These are phyloP conservation scores for Collybia sp. DNA, from an alignment of 768 basidiomycete genomes.

Conservation along the genomic window DNA sequence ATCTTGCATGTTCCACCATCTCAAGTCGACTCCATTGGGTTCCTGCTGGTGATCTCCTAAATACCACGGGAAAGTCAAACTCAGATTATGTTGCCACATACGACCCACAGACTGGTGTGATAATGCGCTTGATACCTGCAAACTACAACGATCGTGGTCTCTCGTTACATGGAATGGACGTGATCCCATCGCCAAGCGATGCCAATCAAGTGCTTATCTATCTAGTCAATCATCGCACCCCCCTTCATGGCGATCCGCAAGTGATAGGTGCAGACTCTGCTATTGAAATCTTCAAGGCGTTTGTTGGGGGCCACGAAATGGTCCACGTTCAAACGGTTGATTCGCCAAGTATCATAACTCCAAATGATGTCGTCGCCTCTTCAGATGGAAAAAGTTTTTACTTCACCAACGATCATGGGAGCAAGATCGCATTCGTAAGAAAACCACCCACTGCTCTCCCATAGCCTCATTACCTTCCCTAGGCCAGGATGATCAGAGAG, in stretches of 20 bases:
- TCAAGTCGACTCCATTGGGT: slow-evolving; percentile 46
- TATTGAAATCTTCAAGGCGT: slow-evolving; percentile 65
- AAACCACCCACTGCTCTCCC: too few species aligned
- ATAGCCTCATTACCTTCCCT: too few species aligned
- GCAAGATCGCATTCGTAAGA: slow-evolving; percentile 47
- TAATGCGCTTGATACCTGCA: slow-evolving; percentile 40
- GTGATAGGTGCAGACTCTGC: slow-evolving; percentile 64
- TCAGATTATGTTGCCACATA: slow-evolving; percentile 59
- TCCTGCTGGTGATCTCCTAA: slow-evolving; percentile 34
- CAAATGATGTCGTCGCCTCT: slow-evolving; percentile 70
- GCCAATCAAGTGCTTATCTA: slow-evolving; percentile 55
- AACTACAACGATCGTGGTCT: slow-evolving; percentile 41
- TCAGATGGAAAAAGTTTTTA: slow-evolving; percentile 60
- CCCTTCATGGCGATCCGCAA: slow-evolving; percentile 29
- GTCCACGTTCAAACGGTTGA: slow-evolving; percentile 54
- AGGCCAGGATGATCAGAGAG: too few species aligned
- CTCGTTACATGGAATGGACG: slow-evolving; percentile 65
- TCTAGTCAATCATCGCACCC: slow-evolving; percentile 67
- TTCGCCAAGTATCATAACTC: slow-evolving; percentile 52
- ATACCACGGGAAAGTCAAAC: slow-evolving; percentile 31
- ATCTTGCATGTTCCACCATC: slow-evolving; percentile 58
- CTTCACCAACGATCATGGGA: slow-evolving; percentile 64
- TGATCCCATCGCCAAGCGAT: slow-evolving; percentile 47
- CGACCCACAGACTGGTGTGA: slow-evolving; percentile 37
- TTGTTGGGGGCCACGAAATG: slow-evolving; percentile 35